Base-by-base conservation (phyloP, 257 asterid genomes). In the Scutellaria baicalensis region DNA sequence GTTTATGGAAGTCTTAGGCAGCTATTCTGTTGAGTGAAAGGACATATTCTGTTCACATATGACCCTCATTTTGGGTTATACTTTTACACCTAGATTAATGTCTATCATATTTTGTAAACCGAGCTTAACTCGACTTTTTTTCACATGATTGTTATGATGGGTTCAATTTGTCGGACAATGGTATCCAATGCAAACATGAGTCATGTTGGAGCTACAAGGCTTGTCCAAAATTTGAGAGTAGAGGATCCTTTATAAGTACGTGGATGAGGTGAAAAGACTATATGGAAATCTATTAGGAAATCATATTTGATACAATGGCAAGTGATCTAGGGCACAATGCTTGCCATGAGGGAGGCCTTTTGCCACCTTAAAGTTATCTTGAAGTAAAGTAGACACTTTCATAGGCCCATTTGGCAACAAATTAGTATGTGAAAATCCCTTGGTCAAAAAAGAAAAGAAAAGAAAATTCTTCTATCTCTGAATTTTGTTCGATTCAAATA, bases 211-310 rank as follows among this genome's bases (percentile, higher is more conserved):
- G 44, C 23, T 59, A 9, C 11, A n/a, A 16, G 66, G 38, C 9
- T 49, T 14, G 27, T 66, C 60, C 27, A 66, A n/a, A 66, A 49
- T 6, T 40, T 66, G 13, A 66, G 38, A 9, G 14, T 7, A 6
- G 2, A 35, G 48, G 62, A 66, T 52, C 20, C 42, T 51, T 66
- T 51, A 35, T 11, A 3, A 43, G 27, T 50, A 20, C 62, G 56
- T 13, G 14, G 61, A 55, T 71, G 70, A 50, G 39, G 49, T 56
- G 78, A 64, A 63, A 8, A 52, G 71, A 55, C n/a, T 42, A 43
- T 27, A 16, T 68, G 79, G 79, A 62, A 69, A 69, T 75, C 80
- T 50, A 75, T 56, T 69, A 36, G 65, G 76, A 75, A 36, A 63
- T 35, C 72, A 75, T 60, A 42, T 43, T 18, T 36, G 9, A 21